Evolutionary conservation across 306 rosid genomes (phyloP), one percentile per base, ranked within the genome.

Genomic region (Senna siamea): DNA sequence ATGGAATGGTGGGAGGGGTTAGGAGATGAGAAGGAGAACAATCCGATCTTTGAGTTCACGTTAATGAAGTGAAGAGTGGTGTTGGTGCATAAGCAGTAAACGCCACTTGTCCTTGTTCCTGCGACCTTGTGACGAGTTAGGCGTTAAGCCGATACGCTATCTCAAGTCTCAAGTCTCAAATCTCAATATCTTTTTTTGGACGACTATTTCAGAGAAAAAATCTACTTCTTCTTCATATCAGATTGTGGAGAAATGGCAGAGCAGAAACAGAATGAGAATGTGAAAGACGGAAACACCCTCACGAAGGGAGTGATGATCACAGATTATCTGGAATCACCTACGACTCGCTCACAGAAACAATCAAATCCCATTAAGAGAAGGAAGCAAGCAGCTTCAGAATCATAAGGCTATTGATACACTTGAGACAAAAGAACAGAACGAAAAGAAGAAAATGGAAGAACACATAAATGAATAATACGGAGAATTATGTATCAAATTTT

Each of bases 291-390:
- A 9, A 70, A 34, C 17, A 72, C 20, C 11, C 70, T 69, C 38
- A n/a, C 62, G 13, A 87, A 82, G 52, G 85, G 82, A 41, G 90
- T 87, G 12, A 79, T 87, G 75, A 89, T 92, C 78, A 89, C 74
- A 43, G 89, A 85, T 35, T 89, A 87, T 61, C 80, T 48, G 4
- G 93, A 92, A 92, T 66, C 88, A 40, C 62, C 17, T 5, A 67
- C 41, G 28, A 23, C 32, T 46, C 76, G 76, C 0, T 58, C 80
- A 4, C 76, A 23, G 28, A 66, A 51, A 58, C 15, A 10, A 28
- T 41, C 73, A 9, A 43, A 22, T 70, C 76, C 30, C 50, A 30
- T 18, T 0, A 78, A 59, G 76, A 79, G 72, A 65, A 26, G 30
- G 30, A 53, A 8, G 48, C 18, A 15, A 1, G 47, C 7, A 76